phyloP scores from a whole-genome alignment of 345 rosid species.

The Durio zibethinus region DNA sequence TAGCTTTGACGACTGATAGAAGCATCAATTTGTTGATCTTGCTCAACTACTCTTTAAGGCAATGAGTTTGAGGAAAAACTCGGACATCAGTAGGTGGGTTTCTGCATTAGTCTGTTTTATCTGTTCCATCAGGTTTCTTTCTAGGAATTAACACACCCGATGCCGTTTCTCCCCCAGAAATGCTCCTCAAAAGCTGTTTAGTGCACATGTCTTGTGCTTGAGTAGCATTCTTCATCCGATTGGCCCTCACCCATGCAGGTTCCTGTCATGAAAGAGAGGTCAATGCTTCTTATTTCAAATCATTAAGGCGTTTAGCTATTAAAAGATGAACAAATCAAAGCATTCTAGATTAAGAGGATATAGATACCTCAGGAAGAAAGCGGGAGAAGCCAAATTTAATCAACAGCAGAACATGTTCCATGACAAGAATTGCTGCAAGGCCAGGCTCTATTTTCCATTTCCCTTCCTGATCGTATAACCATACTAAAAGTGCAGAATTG shows the following conservation, averaged over 20 bases:
- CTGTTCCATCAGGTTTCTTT: neutral
- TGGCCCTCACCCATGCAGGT: slow-evolving; percentile 94
- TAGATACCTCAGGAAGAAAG: slow-evolving; percentile 72
- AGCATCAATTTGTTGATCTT: neutral
- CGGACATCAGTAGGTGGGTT: neutral
- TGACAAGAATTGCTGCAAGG: slow-evolving; percentile 72
- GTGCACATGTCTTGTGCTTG: slow-evolving; percentile 74
- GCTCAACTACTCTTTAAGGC: neutral
- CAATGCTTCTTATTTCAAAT: neutral
- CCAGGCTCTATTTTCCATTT: slow-evolving; percentile 95
- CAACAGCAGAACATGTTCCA: slow-evolving; percentile 77
- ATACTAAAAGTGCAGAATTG: slow-evolving; percentile 80
- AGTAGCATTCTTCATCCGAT: slow-evolving; percentile 56
- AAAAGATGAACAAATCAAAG: neutral
- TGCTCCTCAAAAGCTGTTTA: slow-evolving; percentile 63
- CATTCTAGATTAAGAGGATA: neutral
- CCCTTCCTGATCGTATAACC: slow-evolving; percentile 81
- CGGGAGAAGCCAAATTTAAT: slow-evolving; percentile 79
- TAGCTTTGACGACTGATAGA: neutral
- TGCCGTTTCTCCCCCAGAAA: slow-evolving; percentile 43
- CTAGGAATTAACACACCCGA: neutral
- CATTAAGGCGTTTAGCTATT: neutral
- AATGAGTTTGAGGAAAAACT: neutral
- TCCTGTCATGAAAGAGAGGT: slow-evolving; percentile 39
- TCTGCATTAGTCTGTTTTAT: slow-evolving; percentile 25